These are phyloP conservation scores for Phytophthora constricta DNA, from an alignment of 352 stramenopile species.

Conservation along the genomic window DNA sequence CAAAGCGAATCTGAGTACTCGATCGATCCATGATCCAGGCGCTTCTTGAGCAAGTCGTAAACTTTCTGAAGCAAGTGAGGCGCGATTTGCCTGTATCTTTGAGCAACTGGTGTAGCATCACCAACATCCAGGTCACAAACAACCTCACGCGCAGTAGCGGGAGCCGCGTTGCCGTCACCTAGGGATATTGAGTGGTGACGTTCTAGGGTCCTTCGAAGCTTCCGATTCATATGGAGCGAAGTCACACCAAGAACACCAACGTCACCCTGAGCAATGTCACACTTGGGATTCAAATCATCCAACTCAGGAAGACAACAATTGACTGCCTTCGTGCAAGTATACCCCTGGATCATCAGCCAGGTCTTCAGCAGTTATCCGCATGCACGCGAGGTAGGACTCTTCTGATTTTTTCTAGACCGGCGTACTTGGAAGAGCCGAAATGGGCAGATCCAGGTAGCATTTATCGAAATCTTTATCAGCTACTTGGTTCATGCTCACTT, in stretches of 20 bases:
- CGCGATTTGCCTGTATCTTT: background rate
- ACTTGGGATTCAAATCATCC: no score
- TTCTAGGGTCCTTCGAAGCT: background rate
- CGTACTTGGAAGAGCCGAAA: no score
- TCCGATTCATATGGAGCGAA: no score
- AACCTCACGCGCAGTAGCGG: background rate
- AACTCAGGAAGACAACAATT: no score
- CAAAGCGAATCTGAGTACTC: background rate
- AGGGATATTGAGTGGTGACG: background rate
- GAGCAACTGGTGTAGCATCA: background rate
- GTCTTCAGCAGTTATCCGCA: no score
- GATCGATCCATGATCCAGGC: background rate
- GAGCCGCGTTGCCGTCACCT: background rate
- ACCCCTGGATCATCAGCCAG: no score
- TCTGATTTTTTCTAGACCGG: no score
- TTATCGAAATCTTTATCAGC: no score
- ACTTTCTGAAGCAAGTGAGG: background rate
- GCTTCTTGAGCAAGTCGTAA: slow-evolving; percentile 7
- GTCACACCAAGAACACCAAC: background rate
- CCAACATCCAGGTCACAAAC: slow-evolving; percentile 10
- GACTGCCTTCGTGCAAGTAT: no score
- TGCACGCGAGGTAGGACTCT: no score
- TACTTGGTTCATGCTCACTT: no score
- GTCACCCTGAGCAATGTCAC: background rate
- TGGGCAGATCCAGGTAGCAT: no score